Base-by-base conservation (phyloP, 1,284 basidiomycete genomes). In the Athelia sp. region DNA sequence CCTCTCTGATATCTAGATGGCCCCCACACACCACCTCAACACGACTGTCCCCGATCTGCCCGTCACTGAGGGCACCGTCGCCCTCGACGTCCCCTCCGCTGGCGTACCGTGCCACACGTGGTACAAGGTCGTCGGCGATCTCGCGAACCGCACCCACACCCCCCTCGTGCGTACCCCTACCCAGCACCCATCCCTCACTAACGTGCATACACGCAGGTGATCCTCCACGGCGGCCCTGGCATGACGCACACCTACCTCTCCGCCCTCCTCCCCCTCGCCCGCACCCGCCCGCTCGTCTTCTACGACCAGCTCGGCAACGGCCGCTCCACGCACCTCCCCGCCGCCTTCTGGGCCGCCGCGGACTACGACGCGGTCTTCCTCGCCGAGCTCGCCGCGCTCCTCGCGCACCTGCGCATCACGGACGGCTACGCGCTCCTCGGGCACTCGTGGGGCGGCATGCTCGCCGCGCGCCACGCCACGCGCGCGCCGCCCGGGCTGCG, bases 381-480 rank as follows among this genome's bases (percentile, higher is more conserved):
- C 49, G 64, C 69, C 46, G 73, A 79, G 58, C 69, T 79, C 24
- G 63, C 72, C 43, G 72, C 71, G 49, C 59, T 80, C 8, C 54
- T 79, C 8, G 34, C 55, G 8, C 62, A 72, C 51, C 59, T 77
- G 35, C 64, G 56, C 2, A 68, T 77, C 50, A 55, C 59, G 3
- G 62, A 58, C 19, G 55, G 64, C 24, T 78, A 67, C 48, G 61
- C 68, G 45, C 31, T 79, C 2, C 48, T 72, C 0, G 78, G 76
- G 2, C 73, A 79, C 34, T 76, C 75, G 9, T 78, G 77, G 76
- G 76, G 75, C 17, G 75, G 73, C 2, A 75, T 77, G 68, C 65
- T 79, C 2, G 73, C 57, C 11, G 56, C 69, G 1, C 57, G 58
- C 6, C 69, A 71, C 46, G 73, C 70, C 13, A 58, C 58, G 3